Evolutionary conservation across 148 eudicot species (phyloP).

Genomic region (Cornus suecica): DNA sequence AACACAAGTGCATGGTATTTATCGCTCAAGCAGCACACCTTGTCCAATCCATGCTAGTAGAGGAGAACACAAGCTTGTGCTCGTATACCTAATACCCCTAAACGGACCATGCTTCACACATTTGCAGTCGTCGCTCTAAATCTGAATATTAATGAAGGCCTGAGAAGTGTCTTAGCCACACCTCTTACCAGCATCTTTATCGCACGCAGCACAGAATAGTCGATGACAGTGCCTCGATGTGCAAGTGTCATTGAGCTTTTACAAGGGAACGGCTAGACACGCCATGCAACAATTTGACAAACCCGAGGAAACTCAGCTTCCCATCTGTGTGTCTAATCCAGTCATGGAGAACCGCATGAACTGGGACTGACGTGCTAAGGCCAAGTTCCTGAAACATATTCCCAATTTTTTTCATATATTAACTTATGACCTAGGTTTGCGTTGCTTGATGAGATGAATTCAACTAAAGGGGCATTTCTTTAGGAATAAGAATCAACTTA

Average conservation of each 20-base stretch:
- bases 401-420: too few relatives aligned
- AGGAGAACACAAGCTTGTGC: not conserved
- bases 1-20: not conserved
- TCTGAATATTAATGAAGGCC: not conserved
- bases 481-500: conserved; percentile 29
- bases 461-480: too few relatives aligned
- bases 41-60: not conserved
- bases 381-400: conserved; percentile 53
- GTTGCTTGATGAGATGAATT: not conserved
- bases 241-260: conserved; percentile 36
- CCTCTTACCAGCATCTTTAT: conserved; percentile 1
- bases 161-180: not conserved
- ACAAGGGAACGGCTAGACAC: conserved; percentile 48
- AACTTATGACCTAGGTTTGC: not conserved
- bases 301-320: conserved; percentile 73
- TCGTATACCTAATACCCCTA: not conserved
- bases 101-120: not conserved
- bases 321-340: conserved; percentile 78
- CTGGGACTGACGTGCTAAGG: conserved; percentile 55
- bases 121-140: not conserved
- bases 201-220: conserved; percentile 13
- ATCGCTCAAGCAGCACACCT: not conserved
- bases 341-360: conserved; percentile 69
- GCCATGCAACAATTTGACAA: conserved; percentile 71
- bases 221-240: not conserved